Evolutionary conservation across 805 yeast species (phyloP).

Genomic region (Lachancea quebecensis): DNA sequence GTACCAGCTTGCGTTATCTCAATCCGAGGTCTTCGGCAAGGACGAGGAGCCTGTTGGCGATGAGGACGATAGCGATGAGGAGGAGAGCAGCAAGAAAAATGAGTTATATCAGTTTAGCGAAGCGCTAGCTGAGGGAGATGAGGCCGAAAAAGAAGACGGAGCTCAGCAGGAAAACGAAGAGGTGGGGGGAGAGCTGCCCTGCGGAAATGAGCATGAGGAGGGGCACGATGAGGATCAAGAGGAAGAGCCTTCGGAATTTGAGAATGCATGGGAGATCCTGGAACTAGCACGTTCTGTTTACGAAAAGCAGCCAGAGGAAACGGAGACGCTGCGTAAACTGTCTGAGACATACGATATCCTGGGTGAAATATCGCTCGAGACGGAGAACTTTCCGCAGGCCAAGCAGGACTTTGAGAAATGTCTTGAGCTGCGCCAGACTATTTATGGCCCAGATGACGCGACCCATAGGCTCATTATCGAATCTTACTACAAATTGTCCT

Average conservation of each 20-base stretch:
- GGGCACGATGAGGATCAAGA: conserved; percentile 7
- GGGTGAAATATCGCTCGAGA: conserved; percentile 86
- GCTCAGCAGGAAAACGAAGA: conserved; percentile 17
- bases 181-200: conserved; percentile 23
- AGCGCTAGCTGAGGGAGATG: conserved; percentile 18
- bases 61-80: conserved; percentile 24
- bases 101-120: conserved; percentile 9
- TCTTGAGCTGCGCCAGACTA: conserved; percentile 31
- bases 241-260: conserved; percentile 39
- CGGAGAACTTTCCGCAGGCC: conserved; percentile 81
- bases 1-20: conserved; percentile 67
- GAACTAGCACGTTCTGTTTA: conserved; percentile 70
- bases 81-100: conserved; percentile 18
- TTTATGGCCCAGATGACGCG: conserved; percentile 19
- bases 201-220: conserved; percentile 19
- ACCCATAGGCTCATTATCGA: conserved; percentile 58
- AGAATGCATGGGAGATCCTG: conserved; percentile 80
- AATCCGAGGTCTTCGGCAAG: conserved; percentile 71
- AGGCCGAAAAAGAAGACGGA: conserved; percentile 18
- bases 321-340: conserved; percentile 42
- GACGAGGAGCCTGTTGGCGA: conserved; percentile 26
- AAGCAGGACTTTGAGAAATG: conserved; percentile 58
- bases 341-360: conserved; percentile 71
- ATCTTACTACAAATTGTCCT: conserved; percentile 70
- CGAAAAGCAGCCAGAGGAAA: conserved; percentile 29